Base-by-base conservation (phyloP, 306 rosid species). In the Leucaena leucocephala region DNA sequence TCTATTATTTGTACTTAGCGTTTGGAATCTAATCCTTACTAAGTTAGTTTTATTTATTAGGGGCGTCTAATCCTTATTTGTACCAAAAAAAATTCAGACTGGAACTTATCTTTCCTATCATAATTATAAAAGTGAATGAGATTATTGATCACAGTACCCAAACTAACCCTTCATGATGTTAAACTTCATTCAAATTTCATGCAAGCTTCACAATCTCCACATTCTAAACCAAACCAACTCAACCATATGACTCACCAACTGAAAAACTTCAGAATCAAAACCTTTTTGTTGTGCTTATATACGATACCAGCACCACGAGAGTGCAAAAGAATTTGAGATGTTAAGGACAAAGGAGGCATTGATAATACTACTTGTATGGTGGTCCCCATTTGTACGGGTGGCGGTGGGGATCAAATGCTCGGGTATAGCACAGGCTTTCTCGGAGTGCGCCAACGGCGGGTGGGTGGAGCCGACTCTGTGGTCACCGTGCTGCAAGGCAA, bases 101-200 rank as follows among this genome's bases (percentile, higher is more conserved):
- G 27, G 7, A 55, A 55, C 62, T 19, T 55, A n/a, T 22, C 21
- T 17, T 52, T 52, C 0, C 5, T 4, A 22, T 52, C 11, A 52
- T 52, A 49, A 50, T 49, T 49, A 12, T 14, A 4, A 50, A 50
- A 58, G 13, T 58, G 40, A 61, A 34, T 55, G 27, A n/a, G 13
- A 55, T 19, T 21, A 55, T 55, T 8, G 3, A 27, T 27, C 27
- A 27, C 27, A 27, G 6, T 40, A 61, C 8, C 4, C 19, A 54
- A n/a, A n/a, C 27, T n/a, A n/a, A 27, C 3, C 33, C 21, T 50
- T 15, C 57, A 5, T 38, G 5, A 38, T 40, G 44, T 0, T 40
- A 40, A 40, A 40, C n/a, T n/a, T 85, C 85, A 86, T 73, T 27
- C 64, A 63, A 66, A 27, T 6, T 66, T 70, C 72, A 75, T 86